These are phyloP conservation scores for Fusarium mangiferae DNA, from an alignment of 2,329 filamentous ascomycete genomes.

Conservation along the genomic window DNA sequence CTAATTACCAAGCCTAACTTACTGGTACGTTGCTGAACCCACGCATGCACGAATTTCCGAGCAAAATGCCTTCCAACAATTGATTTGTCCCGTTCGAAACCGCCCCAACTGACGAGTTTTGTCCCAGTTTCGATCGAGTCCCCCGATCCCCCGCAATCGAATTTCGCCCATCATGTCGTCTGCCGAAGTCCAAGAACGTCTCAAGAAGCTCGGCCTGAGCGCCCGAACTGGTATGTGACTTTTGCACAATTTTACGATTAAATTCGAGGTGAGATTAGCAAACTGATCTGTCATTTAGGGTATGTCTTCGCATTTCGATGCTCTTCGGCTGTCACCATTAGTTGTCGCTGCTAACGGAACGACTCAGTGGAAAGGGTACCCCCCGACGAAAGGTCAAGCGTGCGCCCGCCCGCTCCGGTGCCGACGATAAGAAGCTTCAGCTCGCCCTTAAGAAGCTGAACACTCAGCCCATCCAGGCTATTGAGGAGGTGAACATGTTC, in stretches of 20 bases:
- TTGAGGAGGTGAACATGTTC: slow-evolving; percentile 99
- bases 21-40: slow-evolving; percentile 47
- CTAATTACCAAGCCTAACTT: slow-evolving; percentile 49
- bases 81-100: slow-evolving; percentile 38
- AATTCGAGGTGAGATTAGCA: background rate
- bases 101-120: slow-evolving; percentile 44
- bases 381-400: slow-evolving; percentile 99
- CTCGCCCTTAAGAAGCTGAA: slow-evolving; percentile 98
- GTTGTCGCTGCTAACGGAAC: slow-evolving; percentile 45
- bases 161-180: slow-evolving; percentile 57
- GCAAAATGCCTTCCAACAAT: slow-evolving; percentile 14
- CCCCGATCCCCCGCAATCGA: slow-evolving; percentile 46
- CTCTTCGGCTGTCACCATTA: slow-evolving; percentile 23
- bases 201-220: slow-evolving; percentile 66
- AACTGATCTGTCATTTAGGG: slow-evolving; percentile 46
- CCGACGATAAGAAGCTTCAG: slow-evolving; percentile 99
- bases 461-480: slow-evolving; percentile 98
- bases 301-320: slow-evolving; percentile 46
- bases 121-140: slow-evolving; percentile 44
- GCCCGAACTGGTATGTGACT: slow-evolving; percentile 74
- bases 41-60: slow-evolving; percentile 30
- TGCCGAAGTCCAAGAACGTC: slow-evolving; percentile 65
- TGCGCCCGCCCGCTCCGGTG: slow-evolving; percentile 89
- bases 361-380: slow-evolving; percentile 88
- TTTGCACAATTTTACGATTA: slow-evolving; percentile 1